Percentiles rank a stretch among this genome's conserved stretches.
Evolutionary conservation across 306 rosid genomes (phyloP).

Genomic region (Gillenia trifoliata): DNA sequence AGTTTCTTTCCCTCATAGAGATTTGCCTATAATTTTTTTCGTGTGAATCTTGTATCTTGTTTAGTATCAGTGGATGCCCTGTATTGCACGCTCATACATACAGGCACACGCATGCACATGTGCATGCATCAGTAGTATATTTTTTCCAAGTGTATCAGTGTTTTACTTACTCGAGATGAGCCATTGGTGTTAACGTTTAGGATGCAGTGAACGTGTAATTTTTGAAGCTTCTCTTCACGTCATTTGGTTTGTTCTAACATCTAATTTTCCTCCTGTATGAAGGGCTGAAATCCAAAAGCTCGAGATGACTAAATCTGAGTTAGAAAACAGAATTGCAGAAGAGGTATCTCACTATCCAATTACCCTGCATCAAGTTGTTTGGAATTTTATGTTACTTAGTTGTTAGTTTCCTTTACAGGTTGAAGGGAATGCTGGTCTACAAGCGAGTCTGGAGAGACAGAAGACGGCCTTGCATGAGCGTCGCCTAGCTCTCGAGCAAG

Average conservation of each 20-base stretch:
- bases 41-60: conserved; percentile 9
- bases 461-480: conserved; percentile 61
- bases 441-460: conserved; percentile 39
- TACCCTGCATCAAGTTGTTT: conserved; percentile 21
- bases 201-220: not conserved
- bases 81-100: not conserved
- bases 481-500: conserved; percentile 76
- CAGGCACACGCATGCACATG: not conserved
- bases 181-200: not conserved
- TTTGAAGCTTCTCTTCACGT: not conserved
- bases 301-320: conserved; percentile 52
- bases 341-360: conserved; percentile 47
- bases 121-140: not conserved
- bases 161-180: not conserved
- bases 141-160: not conserved
- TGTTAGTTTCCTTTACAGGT: conserved; percentile 38
- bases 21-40: not conserved
- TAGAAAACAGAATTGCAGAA: conserved; percentile 49
- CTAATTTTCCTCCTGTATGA: conserved; percentile 30
- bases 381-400: conserved; percentile 8
- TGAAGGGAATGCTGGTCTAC: conserved; percentile 52
- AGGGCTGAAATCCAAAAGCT: conserved; percentile 69
- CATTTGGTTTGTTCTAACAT: conserved; percentile 6
- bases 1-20: conserved; percentile 5
- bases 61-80: conserved; percentile 2